Base-by-base conservation (phyloP, 2,329 filamentous ascomycete species). In the Shiraia sp. region DNA sequence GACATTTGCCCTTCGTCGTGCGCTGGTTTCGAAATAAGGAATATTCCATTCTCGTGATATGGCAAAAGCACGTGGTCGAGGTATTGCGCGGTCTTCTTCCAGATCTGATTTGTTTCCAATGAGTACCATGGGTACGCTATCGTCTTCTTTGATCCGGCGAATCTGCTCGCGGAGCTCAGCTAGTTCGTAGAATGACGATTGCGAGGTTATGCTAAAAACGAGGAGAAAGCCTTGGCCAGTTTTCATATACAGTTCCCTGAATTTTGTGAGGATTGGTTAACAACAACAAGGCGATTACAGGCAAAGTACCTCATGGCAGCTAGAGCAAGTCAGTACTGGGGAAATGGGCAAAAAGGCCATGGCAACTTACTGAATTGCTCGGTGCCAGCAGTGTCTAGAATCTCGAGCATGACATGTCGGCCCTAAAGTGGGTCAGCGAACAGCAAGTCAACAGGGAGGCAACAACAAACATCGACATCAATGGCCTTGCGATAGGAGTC, bases 21-120 rank as follows among this genome's bases (percentile, higher is more conserved):
- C 90, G 50, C 87, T 92, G 25, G 90, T 87, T 73, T 96, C 90
- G 64, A 95, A 96, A 68, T 95, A 96, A 0, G 90, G 90, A 25
- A 88, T 88, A 57, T 85, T 84, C 90, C 90, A 96, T 61, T 80
- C 81, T 63, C 93, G 88, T n/a, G 88, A 90, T 50, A 95, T 80
- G 23, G 86, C 80, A 64, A 95, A 95, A 4, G 88, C 90, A 57
- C 85, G 85, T 48, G 87, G 85, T 36, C 89, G 81, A 10, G 86
- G 83, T 7, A 96, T 87, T 14, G 80, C 81, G 22, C 90, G 83
- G 66, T 91, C 87, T 65, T 95, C 90, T 70, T 93, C 89, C 30
- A 96, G 78, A 63, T 96, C 90, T 46, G 86, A 87, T 72, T 95
- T 95, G 77, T 95, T 96, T 49, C 90, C 90, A 32, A 95, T 90